Evolutionary conservation across 2,329 filamentous ascomycete species (phyloP).

Genomic region (Aspergillus spinulosporus): DNA sequence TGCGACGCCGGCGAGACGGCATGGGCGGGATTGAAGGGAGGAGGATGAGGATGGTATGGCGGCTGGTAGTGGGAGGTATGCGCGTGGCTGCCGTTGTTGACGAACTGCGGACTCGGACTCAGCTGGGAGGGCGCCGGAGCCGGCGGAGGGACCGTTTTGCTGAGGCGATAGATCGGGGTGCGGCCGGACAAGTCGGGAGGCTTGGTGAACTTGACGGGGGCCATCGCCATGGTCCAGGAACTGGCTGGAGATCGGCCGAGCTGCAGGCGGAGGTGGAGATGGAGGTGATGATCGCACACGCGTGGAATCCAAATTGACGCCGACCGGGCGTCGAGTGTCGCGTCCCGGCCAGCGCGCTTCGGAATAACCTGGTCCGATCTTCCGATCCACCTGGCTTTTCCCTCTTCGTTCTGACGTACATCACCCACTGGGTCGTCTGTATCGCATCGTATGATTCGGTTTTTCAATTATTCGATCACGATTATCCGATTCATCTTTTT

Average conservation of each 20-base stretch:
- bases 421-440: too few species aligned
- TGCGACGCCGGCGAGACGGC: background rate
- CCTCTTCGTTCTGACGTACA: too few species aligned
- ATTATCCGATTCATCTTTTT: too few species aligned
- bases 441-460: too few species aligned
- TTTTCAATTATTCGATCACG: too few species aligned
- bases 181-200: constrained; percentile 15
- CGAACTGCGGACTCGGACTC: background rate
- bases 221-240: constrained; percentile 6
- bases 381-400: too few species aligned
- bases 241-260: constrained; percentile 2
- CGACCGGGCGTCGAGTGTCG: too few species aligned
- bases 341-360: too few species aligned
- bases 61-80: background rate
- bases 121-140: background rate
- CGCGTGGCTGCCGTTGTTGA: constrained; percentile 1
- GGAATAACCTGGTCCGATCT: too few species aligned
- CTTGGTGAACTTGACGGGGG: constrained; percentile 11
- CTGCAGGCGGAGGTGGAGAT: background rate
- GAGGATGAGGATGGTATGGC: constrained; percentile 1
- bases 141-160: background rate
- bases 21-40: background rate
- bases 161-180: constrained; percentile 16
- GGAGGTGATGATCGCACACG: background rate
- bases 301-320: background rate